Percentiles rank a stretch among this genome's conserved stretches.
These are phyloP conservation scores for Colletotrichum sp. DNA, from an alignment of 2,329 filamentous ascomycete species.

Conservation along the genomic window DNA sequence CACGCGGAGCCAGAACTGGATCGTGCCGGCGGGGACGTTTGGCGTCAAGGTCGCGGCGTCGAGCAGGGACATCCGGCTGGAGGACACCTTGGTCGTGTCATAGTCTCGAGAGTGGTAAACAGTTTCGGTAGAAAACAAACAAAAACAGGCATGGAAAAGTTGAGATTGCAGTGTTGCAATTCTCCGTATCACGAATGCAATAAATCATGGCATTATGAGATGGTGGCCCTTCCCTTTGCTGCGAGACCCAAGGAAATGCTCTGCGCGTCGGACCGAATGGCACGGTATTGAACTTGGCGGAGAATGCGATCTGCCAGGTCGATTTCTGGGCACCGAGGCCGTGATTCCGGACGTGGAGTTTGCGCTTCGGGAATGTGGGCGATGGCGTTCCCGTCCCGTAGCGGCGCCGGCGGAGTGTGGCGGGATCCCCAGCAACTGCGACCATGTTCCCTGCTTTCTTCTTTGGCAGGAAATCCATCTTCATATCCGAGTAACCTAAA, in stretches of 20 bases:
- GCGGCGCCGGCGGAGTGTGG: background rate
- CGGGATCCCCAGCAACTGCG: background rate
- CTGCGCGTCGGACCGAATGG: background rate
- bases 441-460: background rate
- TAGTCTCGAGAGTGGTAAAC: background rate
- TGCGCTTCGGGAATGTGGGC: slow-evolving; percentile 5
- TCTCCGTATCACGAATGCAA: background rate
- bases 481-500: background rate
- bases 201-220: background rate
- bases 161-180: background rate
- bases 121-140: background rate
- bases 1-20: slow-evolving; percentile 64
- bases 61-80: slow-evolving; percentile 49
- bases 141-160: background rate
- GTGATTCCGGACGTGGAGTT: background rate
- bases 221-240: background rate
- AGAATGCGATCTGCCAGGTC: background rate
- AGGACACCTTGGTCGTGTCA: slow-evolving; percentile 26
- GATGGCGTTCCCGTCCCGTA: background rate
- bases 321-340: background rate
- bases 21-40: slow-evolving; percentile 50
- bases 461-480: background rate
- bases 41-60: slow-evolving; percentile 49
- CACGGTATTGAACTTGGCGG: background rate
- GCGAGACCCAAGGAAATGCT: background rate